A percentile compares a stretch with the other conserved stretches of the same genome.
phyloP scores from a whole-genome alignment of 2,329 filamentous ascomycete genomes.

The Penicillium sp. region DNA sequence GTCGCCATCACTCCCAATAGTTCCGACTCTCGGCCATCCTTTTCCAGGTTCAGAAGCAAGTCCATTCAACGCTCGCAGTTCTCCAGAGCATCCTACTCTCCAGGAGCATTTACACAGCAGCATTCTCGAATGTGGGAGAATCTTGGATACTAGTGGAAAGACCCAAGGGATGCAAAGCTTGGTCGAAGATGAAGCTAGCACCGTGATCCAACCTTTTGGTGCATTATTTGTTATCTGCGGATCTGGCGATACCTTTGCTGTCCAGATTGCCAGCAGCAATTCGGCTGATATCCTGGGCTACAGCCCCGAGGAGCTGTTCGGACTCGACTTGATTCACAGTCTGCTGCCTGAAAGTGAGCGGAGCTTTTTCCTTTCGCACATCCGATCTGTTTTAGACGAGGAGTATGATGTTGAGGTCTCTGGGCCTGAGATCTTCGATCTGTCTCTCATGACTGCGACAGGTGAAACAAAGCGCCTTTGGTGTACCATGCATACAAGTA shows the following conservation, averaged over 20 bases:
- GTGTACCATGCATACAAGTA: slow-evolving; percentile 80
- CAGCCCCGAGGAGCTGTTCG: slow-evolving; percentile 70
- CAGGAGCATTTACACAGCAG: background rate
- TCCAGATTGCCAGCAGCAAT: slow-evolving; percentile 76
- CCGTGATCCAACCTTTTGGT: slow-evolving; percentile 76
- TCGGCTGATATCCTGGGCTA: slow-evolving; percentile 70
- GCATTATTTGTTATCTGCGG: slow-evolving; percentile 71
- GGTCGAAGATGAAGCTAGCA: slow-evolving; percentile 59
- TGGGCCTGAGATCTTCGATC: slow-evolving; percentile 78
- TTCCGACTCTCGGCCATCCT: background rate
- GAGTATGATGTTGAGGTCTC: slow-evolving; percentile 69
- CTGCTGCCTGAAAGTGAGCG: slow-evolving; percentile 78
- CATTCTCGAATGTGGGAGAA: slow-evolving; percentile 2
- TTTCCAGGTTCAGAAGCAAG: background rate
- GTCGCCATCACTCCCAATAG: background rate
- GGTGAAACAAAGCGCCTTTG: slow-evolving; percentile 65
- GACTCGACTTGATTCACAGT: slow-evolving; percentile 70
- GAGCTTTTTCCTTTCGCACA: slow-evolving; percentile 75
- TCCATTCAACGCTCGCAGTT: background rate
- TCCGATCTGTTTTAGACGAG: slow-evolving; percentile 79
- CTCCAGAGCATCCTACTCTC: background rate
- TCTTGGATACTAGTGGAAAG: slow-evolving; percentile 6
- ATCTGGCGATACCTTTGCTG: slow-evolving; percentile 60
- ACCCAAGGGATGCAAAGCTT: slow-evolving; percentile 6
- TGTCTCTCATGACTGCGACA: slow-evolving; percentile 62